Evolutionary conservation across 2,329 filamentous ascomycete genomes (phyloP).

Genomic region (Mycocentrospora acerina): DNA sequence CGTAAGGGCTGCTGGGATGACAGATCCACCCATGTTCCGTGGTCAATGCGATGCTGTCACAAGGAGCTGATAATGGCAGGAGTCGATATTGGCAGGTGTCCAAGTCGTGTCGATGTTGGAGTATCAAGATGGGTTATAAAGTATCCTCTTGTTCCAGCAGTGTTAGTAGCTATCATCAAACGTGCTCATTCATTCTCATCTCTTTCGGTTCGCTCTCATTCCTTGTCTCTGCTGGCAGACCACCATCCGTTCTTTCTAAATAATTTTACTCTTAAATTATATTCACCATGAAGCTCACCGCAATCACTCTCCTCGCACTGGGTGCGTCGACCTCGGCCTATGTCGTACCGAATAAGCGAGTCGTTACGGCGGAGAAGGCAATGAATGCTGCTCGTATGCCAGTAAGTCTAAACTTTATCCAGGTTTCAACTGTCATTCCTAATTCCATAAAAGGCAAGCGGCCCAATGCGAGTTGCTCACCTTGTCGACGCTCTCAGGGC

Average conservation of each 20-base stretch:
- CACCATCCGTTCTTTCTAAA: conserved; percentile 17
- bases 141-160: conserved; percentile 19
- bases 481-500: conserved; percentile 23
- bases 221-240: conserved; percentile 36
- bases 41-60: conserved; percentile 24
- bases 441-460: conserved; percentile 24
- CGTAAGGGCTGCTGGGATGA: conserved; percentile 11
- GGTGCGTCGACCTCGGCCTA: conserved; percentile 35
- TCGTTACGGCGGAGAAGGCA: conserved; percentile 15
- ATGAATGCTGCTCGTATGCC: conserved; percentile 27
- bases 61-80: no score
- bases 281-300: conserved; percentile 35
- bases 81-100: no score
- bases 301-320: conserved; percentile 33
- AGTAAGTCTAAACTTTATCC: conserved; percentile 14
- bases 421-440: conserved; percentile 1
- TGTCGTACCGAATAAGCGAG: conserved; percentile 30
- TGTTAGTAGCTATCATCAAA: conserved; percentile 28
- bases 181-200: conserved; percentile 39
- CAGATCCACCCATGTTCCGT: conserved; percentile 10
- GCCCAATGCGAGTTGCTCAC: conserved; percentile 18
- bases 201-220: conserved; percentile 29
- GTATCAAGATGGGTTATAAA: no score
- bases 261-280: conserved; percentile 13
- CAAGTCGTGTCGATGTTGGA: no score